phyloP scores from a whole-genome alignment of 768 basidiomycete species.

The Tulasnella sp. region DNA sequence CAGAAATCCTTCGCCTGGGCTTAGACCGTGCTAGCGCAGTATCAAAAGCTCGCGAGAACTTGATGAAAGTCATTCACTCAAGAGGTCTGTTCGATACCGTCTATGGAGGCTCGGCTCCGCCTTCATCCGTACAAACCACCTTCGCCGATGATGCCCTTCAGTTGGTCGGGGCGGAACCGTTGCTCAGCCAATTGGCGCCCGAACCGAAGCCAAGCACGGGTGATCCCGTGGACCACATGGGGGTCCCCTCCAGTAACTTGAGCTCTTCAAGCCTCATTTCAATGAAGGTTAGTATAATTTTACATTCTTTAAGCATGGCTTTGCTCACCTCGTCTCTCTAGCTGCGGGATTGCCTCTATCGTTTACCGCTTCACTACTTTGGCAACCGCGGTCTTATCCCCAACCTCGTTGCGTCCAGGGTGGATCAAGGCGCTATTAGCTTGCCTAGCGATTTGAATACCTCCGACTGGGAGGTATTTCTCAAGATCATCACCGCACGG shows the following conservation, averaged over 20 bases:
- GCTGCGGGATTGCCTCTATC: neutral
- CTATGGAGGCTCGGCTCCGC: no score
- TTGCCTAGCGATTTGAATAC: neutral
- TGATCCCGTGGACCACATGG: no score
- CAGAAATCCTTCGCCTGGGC: neutral
- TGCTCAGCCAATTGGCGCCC: no score
- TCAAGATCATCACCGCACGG: neutral
- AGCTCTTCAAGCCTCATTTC: no score
- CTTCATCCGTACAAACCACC: no score
- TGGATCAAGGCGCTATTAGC: neutral
- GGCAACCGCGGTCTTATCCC: neutral
- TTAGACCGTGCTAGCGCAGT: neutral
- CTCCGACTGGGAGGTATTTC: neutral
- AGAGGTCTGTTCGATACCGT: no score
- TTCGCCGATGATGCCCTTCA: no score
- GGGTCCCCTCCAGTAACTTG: no score
- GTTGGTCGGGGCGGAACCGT: no score
- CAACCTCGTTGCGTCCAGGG: neutral
- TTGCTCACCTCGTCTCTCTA: neutral
- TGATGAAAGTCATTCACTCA: no score
- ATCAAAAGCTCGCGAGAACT: neutral
- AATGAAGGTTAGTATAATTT: neutral
- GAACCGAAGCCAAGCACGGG: no score
- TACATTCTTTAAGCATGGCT: neutral
- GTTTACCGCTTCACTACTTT: neutral